These are phyloP conservation scores for Collariella sp. DNA, from an alignment of 495 filamentous ascomycete genomes.

Conservation along the genomic window DNA sequence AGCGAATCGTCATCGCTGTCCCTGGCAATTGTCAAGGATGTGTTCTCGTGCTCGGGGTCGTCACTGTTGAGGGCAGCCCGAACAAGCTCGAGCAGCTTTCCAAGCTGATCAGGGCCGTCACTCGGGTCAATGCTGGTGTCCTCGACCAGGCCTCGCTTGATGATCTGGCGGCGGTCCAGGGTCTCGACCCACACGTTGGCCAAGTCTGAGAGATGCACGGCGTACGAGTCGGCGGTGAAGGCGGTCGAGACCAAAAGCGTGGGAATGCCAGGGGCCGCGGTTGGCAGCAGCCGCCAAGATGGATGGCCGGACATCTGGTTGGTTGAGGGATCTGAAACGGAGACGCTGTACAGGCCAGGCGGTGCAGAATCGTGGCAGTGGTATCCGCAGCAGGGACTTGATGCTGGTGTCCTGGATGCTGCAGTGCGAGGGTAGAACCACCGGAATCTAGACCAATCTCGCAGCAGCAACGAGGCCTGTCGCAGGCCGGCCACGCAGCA, in stretches of 20 bases:
- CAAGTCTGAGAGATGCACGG: slow-evolving; percentile 72
- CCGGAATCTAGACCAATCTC: too few species aligned
- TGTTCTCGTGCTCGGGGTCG: slow-evolving; percentile 30
- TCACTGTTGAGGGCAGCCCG: slow-evolving; percentile 46
- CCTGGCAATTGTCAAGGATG: slow-evolving; percentile 29
- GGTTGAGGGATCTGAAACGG: background rate
- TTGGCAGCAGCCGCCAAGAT: slow-evolving; percentile 31
- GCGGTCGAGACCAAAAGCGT: slow-evolving; percentile 36
- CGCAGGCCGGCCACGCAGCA: background rate
- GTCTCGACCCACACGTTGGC: slow-evolving; percentile 75
- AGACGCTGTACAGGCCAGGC: background rate
- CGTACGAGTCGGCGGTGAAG: slow-evolving; percentile 50
- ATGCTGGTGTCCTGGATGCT: background rate
- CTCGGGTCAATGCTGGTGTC: slow-evolving; percentile 78
- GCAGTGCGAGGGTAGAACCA: background rate
- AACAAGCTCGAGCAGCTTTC: slow-evolving; percentile 65
- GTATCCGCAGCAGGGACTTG: background rate
- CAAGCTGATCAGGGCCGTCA: slow-evolving; percentile 62
- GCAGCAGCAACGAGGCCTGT: background rate
- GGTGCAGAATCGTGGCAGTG: background rate
- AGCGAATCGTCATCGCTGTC: slow-evolving; percentile 33
- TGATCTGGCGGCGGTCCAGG: slow-evolving; percentile 53
- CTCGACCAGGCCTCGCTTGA: slow-evolving; percentile 53
- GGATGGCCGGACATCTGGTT: slow-evolving; percentile 18
- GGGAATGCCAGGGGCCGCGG: slow-evolving; percentile 29